Percentiles rank a stretch among this genome's conserved stretches.
phyloP scores from a whole-genome alignment of 2,329 filamentous ascomycete species.

The Aspergillus fijiensis region DNA sequence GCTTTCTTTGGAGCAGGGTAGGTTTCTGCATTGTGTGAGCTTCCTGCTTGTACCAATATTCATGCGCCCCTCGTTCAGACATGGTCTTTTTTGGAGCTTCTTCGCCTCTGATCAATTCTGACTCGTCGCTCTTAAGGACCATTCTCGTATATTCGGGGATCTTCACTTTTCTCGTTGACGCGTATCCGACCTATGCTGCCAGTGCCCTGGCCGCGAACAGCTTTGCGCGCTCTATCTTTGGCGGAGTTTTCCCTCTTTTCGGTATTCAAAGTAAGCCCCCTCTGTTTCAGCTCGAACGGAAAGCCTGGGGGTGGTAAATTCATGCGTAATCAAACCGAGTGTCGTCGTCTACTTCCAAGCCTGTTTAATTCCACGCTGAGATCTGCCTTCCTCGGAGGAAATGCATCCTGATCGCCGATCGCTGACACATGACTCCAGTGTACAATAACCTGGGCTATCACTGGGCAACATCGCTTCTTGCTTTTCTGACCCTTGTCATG shows the following conservation, averaged over 20 bases:
- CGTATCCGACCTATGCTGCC: slow-evolving; percentile 49
- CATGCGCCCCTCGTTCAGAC: not conserved
- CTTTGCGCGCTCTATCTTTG: slow-evolving; percentile 75
- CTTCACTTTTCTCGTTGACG: slow-evolving; percentile 81
- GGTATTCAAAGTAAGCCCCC: slow-evolving; percentile 56
- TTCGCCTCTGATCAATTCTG: not conserved
- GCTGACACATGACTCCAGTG: slow-evolving; percentile 38
- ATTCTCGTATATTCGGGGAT: slow-evolving; percentile 79
- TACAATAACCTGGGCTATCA: slow-evolving; percentile 48
- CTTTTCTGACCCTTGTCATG: slow-evolving; percentile 46
- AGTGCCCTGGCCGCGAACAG: slow-evolving; percentile 78
- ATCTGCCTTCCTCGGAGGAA: not conserved
- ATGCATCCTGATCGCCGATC: slow-evolving; percentile 15
- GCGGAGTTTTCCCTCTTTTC: slow-evolving; percentile 75
- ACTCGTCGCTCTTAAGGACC: slow-evolving; percentile 55
- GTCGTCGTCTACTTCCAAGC: not conserved
- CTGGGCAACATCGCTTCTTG: slow-evolving; percentile 48
- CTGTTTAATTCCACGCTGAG: not conserved
- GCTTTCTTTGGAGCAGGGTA: slow-evolving; percentile 69
- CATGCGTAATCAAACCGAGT: not conserved
- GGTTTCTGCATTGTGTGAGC: slow-evolving; percentile 35
- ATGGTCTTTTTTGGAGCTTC: not conserved
- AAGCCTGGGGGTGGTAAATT: not conserved
- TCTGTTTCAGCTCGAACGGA: not conserved
- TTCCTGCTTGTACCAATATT: not conserved